Conservation (phyloP, 2,329 filamentous ascomycete genomes). For the Ophiostoma montium region DNA sequence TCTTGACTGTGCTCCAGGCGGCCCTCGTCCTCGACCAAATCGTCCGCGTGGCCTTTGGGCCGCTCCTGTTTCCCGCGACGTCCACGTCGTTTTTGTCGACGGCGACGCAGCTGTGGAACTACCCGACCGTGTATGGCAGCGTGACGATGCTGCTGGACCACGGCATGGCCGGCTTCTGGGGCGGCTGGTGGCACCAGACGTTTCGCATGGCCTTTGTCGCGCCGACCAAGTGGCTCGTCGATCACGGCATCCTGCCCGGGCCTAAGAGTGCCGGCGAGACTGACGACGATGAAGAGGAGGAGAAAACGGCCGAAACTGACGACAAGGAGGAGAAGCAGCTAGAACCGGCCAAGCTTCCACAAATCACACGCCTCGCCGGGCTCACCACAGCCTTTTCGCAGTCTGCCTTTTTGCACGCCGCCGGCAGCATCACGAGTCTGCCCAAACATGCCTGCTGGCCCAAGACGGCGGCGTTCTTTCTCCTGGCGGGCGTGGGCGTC, state of each 20-base stretch:
- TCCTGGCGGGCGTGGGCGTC: conserved; percentile 53
- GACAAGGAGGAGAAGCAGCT: no score
- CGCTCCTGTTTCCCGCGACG: not conserved
- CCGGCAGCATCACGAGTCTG: conserved; percentile 54
- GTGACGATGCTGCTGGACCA: conserved; percentile 43
- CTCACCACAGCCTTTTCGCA: conserved; percentile 44
- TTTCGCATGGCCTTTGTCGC: conserved; percentile 62
- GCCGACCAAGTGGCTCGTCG: conserved; percentile 36
- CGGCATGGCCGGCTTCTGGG: conserved; percentile 73
- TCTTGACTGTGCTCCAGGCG: conserved; percentile 46
- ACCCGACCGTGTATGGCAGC: conserved; percentile 41
- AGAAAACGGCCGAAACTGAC: not conserved
- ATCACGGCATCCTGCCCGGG: conserved; percentile 24
- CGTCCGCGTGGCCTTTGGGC: conserved; percentile 4
- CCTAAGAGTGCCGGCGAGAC: no score
- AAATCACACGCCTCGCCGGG: not conserved
- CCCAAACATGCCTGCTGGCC: conserved; percentile 34
- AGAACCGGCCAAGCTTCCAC: not conserved
- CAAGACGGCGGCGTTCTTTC: conserved; percentile 53
- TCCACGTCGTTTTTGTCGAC: conserved; percentile 31
- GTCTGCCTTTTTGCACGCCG: conserved; percentile 56
- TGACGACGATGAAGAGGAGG: conserved; percentile 13
- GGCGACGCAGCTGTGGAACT: conserved; percentile 36
- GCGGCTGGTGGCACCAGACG: conserved; percentile 79
- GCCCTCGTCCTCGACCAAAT: conserved; percentile 36